phyloP scores from a whole-genome alignment of 2,329 filamentous ascomycete genomes.

The Cordyceps farinosa region DNA sequence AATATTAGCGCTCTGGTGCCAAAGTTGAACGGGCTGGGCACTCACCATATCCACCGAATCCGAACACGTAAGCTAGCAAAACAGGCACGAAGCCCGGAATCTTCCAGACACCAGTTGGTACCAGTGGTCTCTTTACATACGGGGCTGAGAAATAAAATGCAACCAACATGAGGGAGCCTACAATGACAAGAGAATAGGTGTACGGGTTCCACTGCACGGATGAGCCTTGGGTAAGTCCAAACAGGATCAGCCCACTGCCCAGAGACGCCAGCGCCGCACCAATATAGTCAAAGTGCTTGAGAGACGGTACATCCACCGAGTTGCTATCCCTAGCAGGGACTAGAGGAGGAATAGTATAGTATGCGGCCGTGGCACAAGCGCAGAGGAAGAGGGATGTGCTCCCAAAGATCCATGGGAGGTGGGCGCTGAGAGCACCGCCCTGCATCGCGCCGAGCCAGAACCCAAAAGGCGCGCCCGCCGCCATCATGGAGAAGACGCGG shows the following conservation, averaged over 20 bases:
- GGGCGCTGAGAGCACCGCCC: slow-evolving; percentile 14
- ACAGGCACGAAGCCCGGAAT: slow-evolving; percentile 11
- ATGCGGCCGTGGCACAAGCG: slow-evolving; percentile 3
- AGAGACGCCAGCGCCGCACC: slow-evolving; percentile 11
- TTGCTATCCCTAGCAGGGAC: slow-evolving; percentile 10
- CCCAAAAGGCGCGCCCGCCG: slow-evolving; percentile 15
- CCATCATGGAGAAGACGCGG: slow-evolving; percentile 17
- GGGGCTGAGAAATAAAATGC: slow-evolving; percentile 2
- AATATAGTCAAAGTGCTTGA: slow-evolving; percentile 15
- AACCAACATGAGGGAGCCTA: slow-evolving; percentile 13
- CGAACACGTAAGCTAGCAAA: slow-evolving; percentile 6
- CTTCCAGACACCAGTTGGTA: slow-evolving; percentile 4
- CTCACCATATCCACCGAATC: slow-evolving; percentile 13
- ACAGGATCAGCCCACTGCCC: slow-evolving; percentile 11
- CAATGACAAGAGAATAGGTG: slow-evolving; percentile 14
- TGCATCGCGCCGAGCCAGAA: slow-evolving; percentile 17
- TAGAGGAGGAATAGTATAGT: slow-evolving; percentile 15
- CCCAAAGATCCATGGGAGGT: slow-evolving; percentile 18
- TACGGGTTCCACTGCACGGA: slow-evolving; percentile 15
- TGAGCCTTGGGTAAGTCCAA: slow-evolving; percentile 14
- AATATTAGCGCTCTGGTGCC: neutral
- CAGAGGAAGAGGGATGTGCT: slow-evolving; percentile 16
- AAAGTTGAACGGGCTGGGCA: too few relatives aligned
- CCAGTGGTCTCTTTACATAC: slow-evolving; percentile 9
- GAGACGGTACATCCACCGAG: slow-evolving; percentile 6